Evolutionary conservation across 2,329 filamentous ascomycete genomes (phyloP), one percentile per base, ranked within the genome.

Genomic region (Alternaria sp.): DNA sequence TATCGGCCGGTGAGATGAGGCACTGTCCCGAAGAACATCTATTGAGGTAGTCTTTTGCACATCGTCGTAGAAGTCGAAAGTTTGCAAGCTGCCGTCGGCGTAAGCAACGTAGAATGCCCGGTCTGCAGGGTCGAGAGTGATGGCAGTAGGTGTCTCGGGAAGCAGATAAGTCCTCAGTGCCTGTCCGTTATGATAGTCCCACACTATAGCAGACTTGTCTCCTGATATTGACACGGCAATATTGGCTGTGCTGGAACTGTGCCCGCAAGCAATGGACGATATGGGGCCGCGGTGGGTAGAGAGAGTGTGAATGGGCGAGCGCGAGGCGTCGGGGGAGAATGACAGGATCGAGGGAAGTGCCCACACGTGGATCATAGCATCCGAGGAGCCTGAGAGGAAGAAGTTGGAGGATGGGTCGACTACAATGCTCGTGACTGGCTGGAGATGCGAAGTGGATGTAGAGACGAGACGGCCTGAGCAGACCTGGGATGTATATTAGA

Each of bases 321-420:
- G 78, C 80, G 54, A 86, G 13, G 79, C 77, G 45, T 80, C 78
- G 21, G 77, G 79, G 3, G 81, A 79, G 71, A 89, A 88, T 4
- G 86, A 86, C 3, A 97, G 83, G 10, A 98, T 85, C 24, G 85
- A 84, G 3, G 90, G 83, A 51, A 97, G 79, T 2, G 92, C 92
- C 95, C 95, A 99, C 60, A 98, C 89, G 77, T 96, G 92, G 62
- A 97, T 85, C 75, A 92, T 96, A 51, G 93, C 91, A 80, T 99
- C 95, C 67, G 89, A 86, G 3, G 91, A 94, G 39, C 89, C 92
- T 1, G 90, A 91, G 50, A 95, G 82, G 51, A 95, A 78, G 77
- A 92, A 89, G 68, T 87, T 87, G 45, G 87, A 89, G 40, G 88
- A 90, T 10, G 88, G 85, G 71, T 88, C 86, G 26, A 88, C 83